Base-by-base conservation (phyloP, 306 rosid genomes). In the Echinosophora koreensis region DNA sequence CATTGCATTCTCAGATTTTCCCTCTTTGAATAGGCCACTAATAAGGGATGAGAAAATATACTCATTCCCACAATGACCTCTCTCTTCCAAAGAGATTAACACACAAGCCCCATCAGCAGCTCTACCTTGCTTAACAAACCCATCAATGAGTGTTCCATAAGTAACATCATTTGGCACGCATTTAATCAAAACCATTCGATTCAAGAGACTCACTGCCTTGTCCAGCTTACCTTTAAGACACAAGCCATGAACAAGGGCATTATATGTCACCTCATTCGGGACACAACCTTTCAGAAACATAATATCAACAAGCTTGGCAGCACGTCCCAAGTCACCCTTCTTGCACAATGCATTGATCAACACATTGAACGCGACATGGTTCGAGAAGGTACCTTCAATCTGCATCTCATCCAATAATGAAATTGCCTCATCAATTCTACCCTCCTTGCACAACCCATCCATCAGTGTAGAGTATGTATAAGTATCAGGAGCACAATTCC, bases 381-480 rank as follows among this genome's bases (percentile, higher is more conserved):
- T 95, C 0, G 98, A 93, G 44, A 85, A 76, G 62, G 86, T 90
- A 18, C 97, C 97, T 73, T 92, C 96, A 30, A 86, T 81, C 67
- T 94, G 98, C 98, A 94, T 92, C 87, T 94, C 97, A 82, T 94
- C 97, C 81, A 94, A 79, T 83, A 94, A 75, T 6, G 90, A 83
- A 15, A 92, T 74, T 0, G 97, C 98, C 85, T 94, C 98, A 0
- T 92, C 97, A 10, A 89, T 80, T 74, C 97, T 86, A 50, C 88
- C 82, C 51, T 86, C 93, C 78, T 81, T 84, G 68, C 97, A 94
- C 84, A 94, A 82, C 18, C 98, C 97, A 82, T 92, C 88, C 98
- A 94, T 94, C 84, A 94, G 75, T 13, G 98, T 89, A 14, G 89
- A 80, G 69, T 88, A 94, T 0, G 98, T 89, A 50, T 86, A 95